Evolutionary conservation across 73 alveolate genomes (phyloP), one percentile per base, ranked within the genome.

Genomic region (Durusdinium trenchii): DNA sequence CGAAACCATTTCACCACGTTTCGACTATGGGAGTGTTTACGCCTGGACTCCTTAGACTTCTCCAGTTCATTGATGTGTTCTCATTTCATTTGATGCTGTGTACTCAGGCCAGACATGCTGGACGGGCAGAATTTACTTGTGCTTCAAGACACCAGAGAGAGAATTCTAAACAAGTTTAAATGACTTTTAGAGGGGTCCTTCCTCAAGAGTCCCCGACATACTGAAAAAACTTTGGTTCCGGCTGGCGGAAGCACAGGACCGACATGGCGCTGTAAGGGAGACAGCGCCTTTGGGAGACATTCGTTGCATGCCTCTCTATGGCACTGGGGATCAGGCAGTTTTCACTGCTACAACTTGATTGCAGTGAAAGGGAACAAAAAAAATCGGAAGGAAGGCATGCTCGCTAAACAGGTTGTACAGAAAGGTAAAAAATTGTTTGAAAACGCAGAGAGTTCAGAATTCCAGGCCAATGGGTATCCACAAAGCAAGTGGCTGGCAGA

Each of bases 401-500:
- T n/a, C n/a, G n/a, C n/a, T n/a, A n/a, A n/a, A n/a, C n/a, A n/a
- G n/a, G n/a, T n/a, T n/a, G n/a, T n/a, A n/a, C n/a, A n/a, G n/a
- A n/a, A n/a, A n/a, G n/a, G n/a, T n/a, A n/a, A n/a, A n/a, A n/a
- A n/a, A n/a, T n/a, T 9, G 20, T 54, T 20, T 54, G 64, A 54
- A 9, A 54, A 9, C 20, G 82, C 45, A 26, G 42, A 35, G 12
- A 23, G 43, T 75, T 6, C 35, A 6, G 3, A 36, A 43, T 23
- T 40, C 67, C 57, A 91, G 97, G 99, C 99, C 81, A 93, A 93
- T 30, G 99, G 99, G 83, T 93, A 93, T 57, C 99, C 99, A 23
- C 92, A 93, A 46, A 93, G 99, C 99, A 93, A 93, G 36, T 93
- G 99, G 99, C 67, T 93, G 61, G 90, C 99, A 51, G 99, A 93